phyloP scores from a whole-genome alignment of 2,329 filamentous ascomycete genomes.

The Colletotrichum gigasporum region DNA sequence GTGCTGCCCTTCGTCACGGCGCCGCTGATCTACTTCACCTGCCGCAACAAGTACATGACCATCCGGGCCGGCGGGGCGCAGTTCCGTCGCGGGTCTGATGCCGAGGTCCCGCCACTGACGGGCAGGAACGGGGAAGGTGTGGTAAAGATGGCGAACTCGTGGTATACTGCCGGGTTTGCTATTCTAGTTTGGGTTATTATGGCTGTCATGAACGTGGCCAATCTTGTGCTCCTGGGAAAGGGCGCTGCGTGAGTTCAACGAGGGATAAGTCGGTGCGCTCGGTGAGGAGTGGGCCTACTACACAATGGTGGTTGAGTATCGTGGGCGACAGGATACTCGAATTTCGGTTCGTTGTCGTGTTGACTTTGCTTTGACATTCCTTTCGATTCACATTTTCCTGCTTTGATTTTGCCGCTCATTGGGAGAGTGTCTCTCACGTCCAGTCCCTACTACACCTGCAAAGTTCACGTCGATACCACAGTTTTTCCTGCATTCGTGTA shows the following conservation, averaged over 20 bases:
- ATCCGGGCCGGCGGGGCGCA: conserved; percentile 58
- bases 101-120: conserved; percentile 22
- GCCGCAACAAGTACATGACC: conserved; percentile 81
- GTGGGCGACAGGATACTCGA: too few relatives aligned
- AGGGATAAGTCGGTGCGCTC: neutral
- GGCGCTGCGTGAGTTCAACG: neutral
- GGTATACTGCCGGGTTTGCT: conserved; percentile 66
- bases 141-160: conserved; percentile 77
- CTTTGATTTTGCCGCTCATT: too few relatives aligned
- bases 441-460: too few relatives aligned
- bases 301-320: too few relatives aligned
- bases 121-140: conserved; percentile 31
- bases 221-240: conserved; percentile 70
- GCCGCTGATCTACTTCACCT: conserved; percentile 87
- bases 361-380: too few relatives aligned
- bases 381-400: too few relatives aligned
- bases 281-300: conserved; percentile 22
- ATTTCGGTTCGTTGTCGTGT: too few relatives aligned
- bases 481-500: too few relatives aligned
- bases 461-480: too few relatives aligned
- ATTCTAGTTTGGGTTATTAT: conserved; percentile 78
- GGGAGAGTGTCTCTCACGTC: too few relatives aligned
- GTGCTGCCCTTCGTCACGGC: conserved; percentile 85
- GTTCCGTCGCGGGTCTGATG: conserved; percentile 41
- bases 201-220: conserved; percentile 80